A percentile compares a stretch with the other conserved stretches of the same genome.
Conservation (phyloP, 768 basidiomycete genomes). For the Rhodotorula kratochvilovae region DNA sequence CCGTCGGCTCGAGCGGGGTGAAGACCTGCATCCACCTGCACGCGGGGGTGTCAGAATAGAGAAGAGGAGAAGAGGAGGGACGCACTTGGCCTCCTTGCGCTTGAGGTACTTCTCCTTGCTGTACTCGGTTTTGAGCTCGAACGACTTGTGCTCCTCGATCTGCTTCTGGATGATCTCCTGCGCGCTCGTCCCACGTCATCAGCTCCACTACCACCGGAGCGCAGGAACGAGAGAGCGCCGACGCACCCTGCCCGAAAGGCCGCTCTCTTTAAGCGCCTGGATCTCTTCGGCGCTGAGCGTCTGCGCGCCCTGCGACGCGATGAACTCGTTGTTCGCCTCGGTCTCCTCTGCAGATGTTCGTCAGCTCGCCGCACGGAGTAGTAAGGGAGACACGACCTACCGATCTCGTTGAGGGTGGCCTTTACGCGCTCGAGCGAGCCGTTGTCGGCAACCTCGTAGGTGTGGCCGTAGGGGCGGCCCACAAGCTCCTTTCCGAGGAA, state of each 20-base stretch:
- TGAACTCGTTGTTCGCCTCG: slow-evolving; percentile 91
- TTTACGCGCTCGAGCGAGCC: slow-evolving; percentile 64
- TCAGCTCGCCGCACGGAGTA: too few relatives aligned
- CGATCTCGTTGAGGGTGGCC: slow-evolving; percentile 69
- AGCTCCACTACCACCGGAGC: too few relatives aligned
- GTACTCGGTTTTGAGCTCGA: slow-evolving; percentile 90
- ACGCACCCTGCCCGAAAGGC: slow-evolving; percentile 54
- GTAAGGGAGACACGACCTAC: slow-evolving; percentile 49
- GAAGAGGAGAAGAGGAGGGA: slow-evolving; percentile 10
- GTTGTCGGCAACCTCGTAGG: slow-evolving; percentile 70
- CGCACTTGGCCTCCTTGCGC: slow-evolving; percentile 92
- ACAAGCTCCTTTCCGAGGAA: slow-evolving; percentile 70
- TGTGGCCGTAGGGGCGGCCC: slow-evolving; percentile 76
- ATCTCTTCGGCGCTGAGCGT: slow-evolving; percentile 81
- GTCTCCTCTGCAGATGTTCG: slow-evolving; percentile 64
- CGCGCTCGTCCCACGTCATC: slow-evolving; percentile 52
- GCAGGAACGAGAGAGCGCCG: too few relatives aligned
- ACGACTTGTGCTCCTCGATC: slow-evolving; percentile 87
- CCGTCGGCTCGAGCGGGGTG: slow-evolving; percentile 77
- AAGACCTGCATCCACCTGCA: slow-evolving; percentile 79
- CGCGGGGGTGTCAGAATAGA: not conserved
- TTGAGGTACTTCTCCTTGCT: slow-evolving; percentile 98
- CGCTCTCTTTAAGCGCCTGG: slow-evolving; percentile 71
- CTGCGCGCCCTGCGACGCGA: slow-evolving; percentile 61
- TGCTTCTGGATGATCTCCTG: slow-evolving; percentile 94